Conservation (phyloP, 257 asterid species). For the Eucommia ulmoides region DNA sequence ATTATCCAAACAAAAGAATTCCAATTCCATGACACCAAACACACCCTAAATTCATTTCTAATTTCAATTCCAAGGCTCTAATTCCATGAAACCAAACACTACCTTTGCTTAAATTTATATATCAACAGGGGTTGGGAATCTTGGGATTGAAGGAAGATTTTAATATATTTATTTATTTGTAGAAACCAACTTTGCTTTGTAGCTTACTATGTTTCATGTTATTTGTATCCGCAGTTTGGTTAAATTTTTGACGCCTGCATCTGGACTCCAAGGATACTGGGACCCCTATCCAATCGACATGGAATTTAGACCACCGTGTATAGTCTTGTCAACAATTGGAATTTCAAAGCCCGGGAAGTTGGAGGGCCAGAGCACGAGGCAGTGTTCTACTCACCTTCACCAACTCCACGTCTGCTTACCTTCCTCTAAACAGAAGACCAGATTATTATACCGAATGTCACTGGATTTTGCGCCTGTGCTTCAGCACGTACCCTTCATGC, state of each 20-base stretch:
- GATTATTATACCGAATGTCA: slow-evolving; percentile 90
- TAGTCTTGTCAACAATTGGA: slow-evolving; percentile 85
- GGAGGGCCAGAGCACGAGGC: slow-evolving; percentile 67
- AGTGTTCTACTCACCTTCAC: slow-evolving; percentile 88
- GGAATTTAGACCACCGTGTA: slow-evolving; percentile 93
- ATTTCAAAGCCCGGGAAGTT: slow-evolving; percentile 86
- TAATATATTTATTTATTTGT: too few relatives aligned
- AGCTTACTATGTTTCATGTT: slow-evolving; percentile 2
- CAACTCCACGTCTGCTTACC: slow-evolving; percentile 94
- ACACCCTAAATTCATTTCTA: too few relatives aligned
- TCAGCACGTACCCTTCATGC: slow-evolving; percentile 74
- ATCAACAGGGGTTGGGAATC: too few relatives aligned
- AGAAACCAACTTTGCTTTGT: not conserved
- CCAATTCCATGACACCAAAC: too few relatives aligned
- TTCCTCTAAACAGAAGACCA: slow-evolving; percentile 70
- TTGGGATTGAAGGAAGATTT: too few relatives aligned
- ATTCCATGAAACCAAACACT: too few relatives aligned
- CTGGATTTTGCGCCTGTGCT: slow-evolving; percentile 89
- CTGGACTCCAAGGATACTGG: slow-evolving; percentile 92
- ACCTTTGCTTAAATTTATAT: too few relatives aligned
- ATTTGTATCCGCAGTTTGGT: slow-evolving; percentile 57
- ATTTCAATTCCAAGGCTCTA: too few relatives aligned
- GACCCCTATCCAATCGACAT: slow-evolving; percentile 95
- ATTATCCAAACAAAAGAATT: too few relatives aligned
- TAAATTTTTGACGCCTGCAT: slow-evolving; percentile 71